Conservation (phyloP, 352 stramenopile species). For the Phytophthora melonis region DNA sequence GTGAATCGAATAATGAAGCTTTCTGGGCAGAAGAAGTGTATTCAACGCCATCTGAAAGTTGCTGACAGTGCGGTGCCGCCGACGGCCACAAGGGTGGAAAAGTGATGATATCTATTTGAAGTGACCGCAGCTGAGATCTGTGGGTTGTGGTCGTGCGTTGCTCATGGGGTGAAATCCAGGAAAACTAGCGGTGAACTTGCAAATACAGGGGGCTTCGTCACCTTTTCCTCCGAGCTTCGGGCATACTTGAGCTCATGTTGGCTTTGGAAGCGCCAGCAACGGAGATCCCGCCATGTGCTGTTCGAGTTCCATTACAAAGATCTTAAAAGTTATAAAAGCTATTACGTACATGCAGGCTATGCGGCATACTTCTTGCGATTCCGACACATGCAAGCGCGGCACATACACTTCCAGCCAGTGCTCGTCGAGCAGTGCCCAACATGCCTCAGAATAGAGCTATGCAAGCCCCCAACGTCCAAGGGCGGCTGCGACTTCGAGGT, state of each 20-base stretch:
- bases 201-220: not conserved
- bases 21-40: not conserved
- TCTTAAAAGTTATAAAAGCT: too few relatives aligned
- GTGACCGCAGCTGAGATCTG: conserved; percentile 4
- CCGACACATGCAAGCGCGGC: too few relatives aligned
- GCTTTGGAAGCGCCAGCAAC: too few relatives aligned
- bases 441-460: too few relatives aligned
- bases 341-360: too few relatives aligned
- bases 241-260: too few relatives aligned
- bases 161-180: conserved; percentile 11
- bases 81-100: not conserved
- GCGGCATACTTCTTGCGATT: too few relatives aligned
- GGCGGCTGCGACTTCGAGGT: not conserved
- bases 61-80: not conserved
- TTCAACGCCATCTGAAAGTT: not conserved
- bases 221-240: not conserved
- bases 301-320: too few relatives aligned
- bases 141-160: conserved; percentile 9
- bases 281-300: too few relatives aligned
- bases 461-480: too few relatives aligned
- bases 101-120: conserved; percentile 18
- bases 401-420: too few relatives aligned
- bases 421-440: too few relatives aligned
- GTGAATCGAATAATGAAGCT: conserved; percentile 15
- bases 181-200: not conserved